Percentiles rank a stretch among this genome's conserved stretches.
Evolutionary conservation across 352 stramenopile genomes (phyloP).

Genomic region (Phytopythium ostracodes): DNA sequence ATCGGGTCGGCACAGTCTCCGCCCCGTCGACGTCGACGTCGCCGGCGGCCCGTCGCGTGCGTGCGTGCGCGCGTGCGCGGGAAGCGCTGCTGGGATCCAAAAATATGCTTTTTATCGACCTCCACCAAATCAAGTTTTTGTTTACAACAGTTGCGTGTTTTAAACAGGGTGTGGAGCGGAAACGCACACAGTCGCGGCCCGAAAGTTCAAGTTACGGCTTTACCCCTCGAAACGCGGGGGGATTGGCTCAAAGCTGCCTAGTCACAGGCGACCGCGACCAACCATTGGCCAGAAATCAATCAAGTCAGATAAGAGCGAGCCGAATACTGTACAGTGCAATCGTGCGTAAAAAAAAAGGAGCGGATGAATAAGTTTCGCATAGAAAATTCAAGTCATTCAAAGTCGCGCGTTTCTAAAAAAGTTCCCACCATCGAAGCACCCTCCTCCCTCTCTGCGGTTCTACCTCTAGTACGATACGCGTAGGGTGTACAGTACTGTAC

Average conservation of each 20-base stretch:
- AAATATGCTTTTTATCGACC: too few species aligned
- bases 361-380: neutral
- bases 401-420: neutral
- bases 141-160: neutral
- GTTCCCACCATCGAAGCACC: too few species aligned
- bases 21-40: slow-evolving; percentile 4
- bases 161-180: slow-evolving; percentile 10
- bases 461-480: too few species aligned
- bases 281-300: slow-evolving; percentile 16
- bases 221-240: slow-evolving; percentile 2
- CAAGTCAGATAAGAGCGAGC: neutral
- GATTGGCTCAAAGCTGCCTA: slow-evolving; percentile 20
- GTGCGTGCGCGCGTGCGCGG: neutral
- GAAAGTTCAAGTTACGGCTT: slow-evolving; percentile 20
- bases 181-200: neutral
- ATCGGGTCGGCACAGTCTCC: neutral
- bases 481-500: neutral
- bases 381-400: neutral
- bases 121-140: neutral
- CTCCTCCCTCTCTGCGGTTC: neutral
- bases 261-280: slow-evolving; percentile 14
- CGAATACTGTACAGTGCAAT: neutral
- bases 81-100: neutral
- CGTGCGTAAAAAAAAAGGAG: neutral
- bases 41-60: slow-evolving; percentile 1